Base-by-base conservation (phyloP, 345 rosid genomes). In the Gossypium raimondii region DNA sequence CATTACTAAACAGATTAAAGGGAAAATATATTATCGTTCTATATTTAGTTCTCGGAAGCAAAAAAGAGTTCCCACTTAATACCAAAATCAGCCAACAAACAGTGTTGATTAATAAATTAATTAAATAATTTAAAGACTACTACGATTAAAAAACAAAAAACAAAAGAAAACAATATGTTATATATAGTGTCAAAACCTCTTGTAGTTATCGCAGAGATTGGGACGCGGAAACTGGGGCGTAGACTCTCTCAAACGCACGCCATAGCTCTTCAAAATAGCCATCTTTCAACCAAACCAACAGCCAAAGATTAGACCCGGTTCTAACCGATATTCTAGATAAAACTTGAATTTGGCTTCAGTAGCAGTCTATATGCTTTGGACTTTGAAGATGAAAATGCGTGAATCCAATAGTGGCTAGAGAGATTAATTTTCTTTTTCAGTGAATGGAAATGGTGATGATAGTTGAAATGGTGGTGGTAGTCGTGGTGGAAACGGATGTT, bases 261-360 rank as follows among this genome's bases (percentile, higher is more conserved):
- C 55, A 74, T 34, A 82, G 77, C 83, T 44, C 79, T 77, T 84
- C 81, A 89, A 79, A 61, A 81, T 72, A 56, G 77, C 83, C 93
- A 88, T 85, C 38, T 75, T 59, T 55, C 2, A 11, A 59, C 8
- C 9, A 59, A 25, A 22, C 53, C 3, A 55, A 63, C 48, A 62
- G n/a, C 14, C 9, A 75, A 38, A 34, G 12, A 24, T 11, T 12
- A 12, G 9, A 73, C 66, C 34, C 43, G 75, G 24, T 24, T 22
- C 67, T 14, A 57, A 20, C 22, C 16, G 27, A 50, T 67, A 67
- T 7, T 68, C 13, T 9, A 68, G 44, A 68, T 4, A 69, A 9
- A 22, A 59, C 25, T 27, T 14, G 24, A 69, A 50, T 25, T 68
- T 69, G 73, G 63, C 41, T 29, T 17, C 67, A 9, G 57, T 44